A percentile compares a stretch with the other conserved stretches of the same genome.
These are phyloP conservation scores for Lichenothelia convexa DNA, from an alignment of 495 filamentous ascomycete species.

Conservation along the genomic window DNA sequence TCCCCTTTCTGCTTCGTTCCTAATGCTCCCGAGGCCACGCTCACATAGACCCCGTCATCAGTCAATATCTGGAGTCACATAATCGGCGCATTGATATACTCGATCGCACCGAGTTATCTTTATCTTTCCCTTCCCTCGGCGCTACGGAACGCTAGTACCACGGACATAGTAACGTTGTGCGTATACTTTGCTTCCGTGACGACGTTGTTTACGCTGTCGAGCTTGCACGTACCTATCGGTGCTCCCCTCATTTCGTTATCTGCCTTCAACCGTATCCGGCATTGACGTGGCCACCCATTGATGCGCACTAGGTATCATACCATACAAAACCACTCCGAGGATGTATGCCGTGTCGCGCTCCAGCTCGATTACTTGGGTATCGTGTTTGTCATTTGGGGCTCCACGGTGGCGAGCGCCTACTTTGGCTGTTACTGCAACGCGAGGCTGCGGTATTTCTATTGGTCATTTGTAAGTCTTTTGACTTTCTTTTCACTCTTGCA, in stretches of 20 bases:
- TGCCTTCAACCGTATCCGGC: not conserved
- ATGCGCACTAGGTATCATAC: not conserved
- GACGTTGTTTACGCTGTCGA: not conserved
- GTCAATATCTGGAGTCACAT: not conserved
- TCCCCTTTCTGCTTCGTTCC: not conserved
- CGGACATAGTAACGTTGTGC: not conserved
- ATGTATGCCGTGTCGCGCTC: not conserved
- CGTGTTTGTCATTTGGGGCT: not conserved
- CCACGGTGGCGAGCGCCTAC: not conserved
- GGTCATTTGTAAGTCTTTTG: too few species aligned
- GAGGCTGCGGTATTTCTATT: too few species aligned
- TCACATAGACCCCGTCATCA: not conserved
- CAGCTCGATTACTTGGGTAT: not conserved
- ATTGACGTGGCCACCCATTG: too few species aligned
- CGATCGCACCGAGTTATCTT: not conserved
- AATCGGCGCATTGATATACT: not conserved
- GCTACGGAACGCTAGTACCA: not conserved
- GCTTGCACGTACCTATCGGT: too few species aligned
- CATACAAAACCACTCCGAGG: not conserved
- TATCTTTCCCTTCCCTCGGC: not conserved
- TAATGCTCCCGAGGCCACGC: not conserved
- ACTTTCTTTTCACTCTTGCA: too few species aligned
- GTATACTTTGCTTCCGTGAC: not conserved
- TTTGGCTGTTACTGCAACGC: not conserved
- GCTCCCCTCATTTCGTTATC: not conserved